Evolutionary conservation across 768 basidiomycete species (phyloP), one percentile per base, ranked within the genome.

Genomic region (Baorangia bicolor): DNA sequence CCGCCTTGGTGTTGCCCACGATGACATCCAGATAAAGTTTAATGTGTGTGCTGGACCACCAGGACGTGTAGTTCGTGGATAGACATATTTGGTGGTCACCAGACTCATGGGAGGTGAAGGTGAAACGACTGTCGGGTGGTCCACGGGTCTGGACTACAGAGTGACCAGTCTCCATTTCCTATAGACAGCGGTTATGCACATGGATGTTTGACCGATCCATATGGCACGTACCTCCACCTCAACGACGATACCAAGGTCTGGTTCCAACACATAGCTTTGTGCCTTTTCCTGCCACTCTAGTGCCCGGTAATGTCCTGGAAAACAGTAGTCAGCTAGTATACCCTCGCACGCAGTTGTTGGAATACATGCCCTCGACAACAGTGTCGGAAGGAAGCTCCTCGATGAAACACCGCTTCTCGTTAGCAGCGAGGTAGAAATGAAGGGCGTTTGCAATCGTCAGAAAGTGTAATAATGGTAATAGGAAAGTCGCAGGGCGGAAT

Each of bases 71-170:
- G 72, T 96, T 96, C 20, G 92, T 90, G 7, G 92, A 92, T 47
- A 98, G 83, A 70, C 97, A 99, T 68, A 99, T 97, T 50, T 91
- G 87, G 76, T 99, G 97, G 77, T 98, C 97, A 45, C 95, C 95
- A 28, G 95, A 82, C 57, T 95, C 93, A 69, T 97, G 94, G 5
- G 96, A 97, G 27, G 97, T 98, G 68, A 99, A 99, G 0, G 97
- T 98, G 77, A 98, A 98, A 55, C 85, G 85, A 28, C 97, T 91
- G 47, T 96, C 90, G 23, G 86, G 77, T 6, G 94, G 90, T 2
- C 97, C 97, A n/a, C 85, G 84, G 10, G 94, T 94, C 64, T 88
- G 88, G 39, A 92, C 93, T 16, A 98, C 89, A 50, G 79, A 73
- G 64, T 98, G 88, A 2, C 84, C 84, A 2, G 81, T 86, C 35